Evolutionary conservation across 768 basidiomycete species (phyloP), one percentile per base, ranked within the genome.

Genomic region (Galerina sulciceps): DNA sequence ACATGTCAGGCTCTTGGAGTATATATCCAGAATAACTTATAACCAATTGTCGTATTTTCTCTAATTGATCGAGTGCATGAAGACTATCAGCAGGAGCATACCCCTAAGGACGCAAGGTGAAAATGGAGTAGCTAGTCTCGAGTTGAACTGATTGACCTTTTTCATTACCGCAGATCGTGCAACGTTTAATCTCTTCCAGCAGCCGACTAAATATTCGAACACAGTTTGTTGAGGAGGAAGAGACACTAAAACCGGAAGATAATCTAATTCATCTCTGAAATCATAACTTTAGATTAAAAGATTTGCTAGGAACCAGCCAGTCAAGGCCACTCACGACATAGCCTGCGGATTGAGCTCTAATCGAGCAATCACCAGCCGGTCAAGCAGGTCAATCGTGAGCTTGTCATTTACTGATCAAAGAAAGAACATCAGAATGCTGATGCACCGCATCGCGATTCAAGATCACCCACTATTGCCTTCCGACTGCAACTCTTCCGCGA

Each of bases 1-100:
- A 99, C 90, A 98, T 96, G 38, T 87, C 88, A 1, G 96, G 92
- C 59, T 96, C 95, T 74, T 96, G 94, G 10, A 99, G 77, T 20
- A 84, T 90, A 47, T 98, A 81, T 5, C 95, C 96, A 10, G 89
- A 85, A 75, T 97, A 97, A 56, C 90, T 93, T 62, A 99, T 85
- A 49, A 98, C 73, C 14, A 97, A 80, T 56, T 90, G 83, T n/a
- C 90, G 88, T 37, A 91, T 70, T 71, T 88, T 93, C 42, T 94
- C 91, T 18, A 94, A 77, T n/a, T 84, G 72, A 26, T 69, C 73
- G 10, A 83, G 72, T 34, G 91, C 94, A 63, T 77, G 76, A 59
- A 88, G 82, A 8, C 83, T 78, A 47, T 89, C 88, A 31, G 83
- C 75, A 20, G 87, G 85, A 14, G 82, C 74, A 71, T 90, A 86